Evolutionary conservation across 2,329 filamentous ascomycete genomes (phyloP), one percentile per base, ranked within the genome.

Genomic region (Diaporthe sp.): DNA sequence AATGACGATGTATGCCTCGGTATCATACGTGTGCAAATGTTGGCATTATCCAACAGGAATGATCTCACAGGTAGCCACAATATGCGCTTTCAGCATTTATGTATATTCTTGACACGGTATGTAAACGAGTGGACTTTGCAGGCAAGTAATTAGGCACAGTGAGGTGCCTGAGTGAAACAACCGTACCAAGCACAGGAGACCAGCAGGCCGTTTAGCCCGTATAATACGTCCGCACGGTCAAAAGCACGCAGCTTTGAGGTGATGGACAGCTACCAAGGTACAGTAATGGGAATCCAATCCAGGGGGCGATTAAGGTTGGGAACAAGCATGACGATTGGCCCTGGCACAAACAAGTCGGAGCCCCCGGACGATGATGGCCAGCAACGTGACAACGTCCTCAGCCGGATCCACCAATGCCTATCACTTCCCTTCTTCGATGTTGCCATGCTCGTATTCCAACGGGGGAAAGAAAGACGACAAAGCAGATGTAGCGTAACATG

Each of bases 301-400:
- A 25, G 46, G 31, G 61, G 44, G 62, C 31, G 22, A 51, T 68
- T 68, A 68, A 68, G 62, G 62, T 68, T 68, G 22, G 46, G 44
- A 68, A 68, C 62, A 68, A 68, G 62, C 44, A 51, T 68, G 28
- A 19, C 44, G 46, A 51, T 37, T 37, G 44, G 46, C 31, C 62
- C 19, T 9, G 13, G 42, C 44, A 31, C 31, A 13, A 49, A 51
- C 62, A 68, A n/a, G 62, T 53, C 62, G 62, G 62, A 68, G 44
- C 28, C 44, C 46, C 62, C 62, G 62, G 62, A 19, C 62, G 9
- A 51, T 53, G 62, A 51, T 49, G 62, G 46, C 19, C 62, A 51
- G 28, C 31, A 37, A 68, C 62, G 62, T 68, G 62, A 68, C 62
- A 68, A 25, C 62, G 62, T 15, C 62, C 44, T 68, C 62, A 51